Conservation (phyloP, 306 rosid genomes). For the Trifolium repens region DNA sequence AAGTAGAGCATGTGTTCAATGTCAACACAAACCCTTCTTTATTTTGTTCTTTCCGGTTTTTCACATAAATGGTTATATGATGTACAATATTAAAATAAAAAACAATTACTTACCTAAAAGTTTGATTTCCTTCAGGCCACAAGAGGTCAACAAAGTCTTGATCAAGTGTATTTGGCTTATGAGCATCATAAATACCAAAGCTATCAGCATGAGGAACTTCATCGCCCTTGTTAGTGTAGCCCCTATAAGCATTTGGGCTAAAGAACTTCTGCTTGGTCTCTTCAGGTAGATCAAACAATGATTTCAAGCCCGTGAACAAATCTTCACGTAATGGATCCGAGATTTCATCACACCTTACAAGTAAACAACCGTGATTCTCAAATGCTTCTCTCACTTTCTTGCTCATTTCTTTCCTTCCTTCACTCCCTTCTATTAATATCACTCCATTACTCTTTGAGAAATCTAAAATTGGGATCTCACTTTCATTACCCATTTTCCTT, state of each 20-base stretch:
- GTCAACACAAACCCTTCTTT: no score
- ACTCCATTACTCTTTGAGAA: conserved; percentile 5
- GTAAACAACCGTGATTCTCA: conserved; percentile 49
- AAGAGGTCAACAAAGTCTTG: conserved; percentile 53
- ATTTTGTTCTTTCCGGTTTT: no score
- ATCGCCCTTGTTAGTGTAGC: conserved; percentile 41
- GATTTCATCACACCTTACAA: conserved; percentile 27
- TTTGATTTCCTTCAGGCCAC: conserved; percentile 64
- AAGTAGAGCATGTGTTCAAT: no score
- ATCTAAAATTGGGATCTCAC: conserved; percentile 35
- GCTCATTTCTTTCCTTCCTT: conserved; percentile 46
- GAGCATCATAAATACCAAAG: conserved; percentile 54
- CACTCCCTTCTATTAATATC: conserved; percentile 29
- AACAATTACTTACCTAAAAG: conserved; percentile 45
- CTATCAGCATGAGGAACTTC: conserved; percentile 45
- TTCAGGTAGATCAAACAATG: conserved; percentile 58
- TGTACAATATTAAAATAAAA: not conserved
- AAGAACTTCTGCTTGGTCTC: conserved; percentile 51
- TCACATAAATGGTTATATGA: not conserved
- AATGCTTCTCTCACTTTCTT: conserved; percentile 56
- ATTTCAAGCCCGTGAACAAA: conserved; percentile 42
- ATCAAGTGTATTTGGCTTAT: not conserved
- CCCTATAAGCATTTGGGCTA: conserved; percentile 43
- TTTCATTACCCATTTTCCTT: conserved; percentile 17
- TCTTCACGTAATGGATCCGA: conserved; percentile 21